Evolutionary conservation across 495 filamentous ascomycete species (phyloP).

Genomic region (Annulohypoxylon nitens): DNA sequence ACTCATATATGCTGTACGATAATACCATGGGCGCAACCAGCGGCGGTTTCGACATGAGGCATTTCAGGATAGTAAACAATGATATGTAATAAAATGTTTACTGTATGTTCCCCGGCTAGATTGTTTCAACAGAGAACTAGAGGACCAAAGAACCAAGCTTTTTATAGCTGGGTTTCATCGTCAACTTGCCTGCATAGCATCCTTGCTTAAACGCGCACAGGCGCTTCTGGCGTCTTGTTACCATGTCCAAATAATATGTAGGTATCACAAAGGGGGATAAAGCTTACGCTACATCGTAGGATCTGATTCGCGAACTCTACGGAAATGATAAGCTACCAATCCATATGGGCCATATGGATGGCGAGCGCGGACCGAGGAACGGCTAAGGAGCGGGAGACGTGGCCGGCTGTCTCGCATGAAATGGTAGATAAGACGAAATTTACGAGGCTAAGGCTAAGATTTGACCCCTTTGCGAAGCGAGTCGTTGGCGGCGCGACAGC

Average conservation of each 20-base stretch:
- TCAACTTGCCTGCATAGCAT: slow-evolving; percentile 38
- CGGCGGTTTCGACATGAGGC: slow-evolving; percentile 18
- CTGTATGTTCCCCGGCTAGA: slow-evolving; percentile 20
- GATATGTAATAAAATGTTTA: slow-evolving; percentile 32
- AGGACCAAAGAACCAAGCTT: slow-evolving; percentile 39
- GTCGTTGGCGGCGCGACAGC: slow-evolving; percentile 6
- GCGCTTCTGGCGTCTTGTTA: slow-evolving; percentile 35
- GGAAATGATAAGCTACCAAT: slow-evolving; percentile 18
- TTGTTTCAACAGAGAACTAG: slow-evolving; percentile 46
- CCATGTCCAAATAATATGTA: not conserved
- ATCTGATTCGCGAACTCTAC: slow-evolving; percentile 36
- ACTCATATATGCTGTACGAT: slow-evolving; percentile 15
- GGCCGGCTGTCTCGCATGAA: slow-evolving; percentile 35
- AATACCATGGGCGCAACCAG: not conserved
- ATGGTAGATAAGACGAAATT: slow-evolving; percentile 19
- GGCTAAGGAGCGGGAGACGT: slow-evolving; percentile 22
- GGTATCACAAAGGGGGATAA: slow-evolving; percentile 24
- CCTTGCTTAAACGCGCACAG: slow-evolving; percentile 39
- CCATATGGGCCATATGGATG: not conserved
- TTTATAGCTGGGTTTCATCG: slow-evolving; percentile 45
- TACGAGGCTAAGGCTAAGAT: slow-evolving; percentile 25
- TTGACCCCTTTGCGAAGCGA: slow-evolving; percentile 1
- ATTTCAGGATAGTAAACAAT: slow-evolving; percentile 30
- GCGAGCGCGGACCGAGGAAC: slow-evolving; percentile 20
- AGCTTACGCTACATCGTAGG: not conserved